Evolutionary conservation across 2,329 filamentous ascomycete genomes (phyloP).

Genomic region (Magnaporthiopsis poae): DNA sequence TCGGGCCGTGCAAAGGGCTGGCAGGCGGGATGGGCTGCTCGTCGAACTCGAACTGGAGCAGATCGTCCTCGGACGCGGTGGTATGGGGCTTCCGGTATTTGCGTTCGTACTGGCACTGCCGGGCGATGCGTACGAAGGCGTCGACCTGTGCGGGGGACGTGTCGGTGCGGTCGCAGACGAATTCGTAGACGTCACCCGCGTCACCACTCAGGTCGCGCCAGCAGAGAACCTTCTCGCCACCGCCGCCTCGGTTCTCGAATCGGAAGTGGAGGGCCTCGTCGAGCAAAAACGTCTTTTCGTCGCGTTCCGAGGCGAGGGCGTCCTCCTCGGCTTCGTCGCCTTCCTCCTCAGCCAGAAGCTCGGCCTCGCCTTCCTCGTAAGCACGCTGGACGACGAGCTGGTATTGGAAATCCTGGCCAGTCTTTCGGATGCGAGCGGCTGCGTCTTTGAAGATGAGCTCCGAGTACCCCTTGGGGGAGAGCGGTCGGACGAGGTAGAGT

Average conservation of each 20-base stretch:
- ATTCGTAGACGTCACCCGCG: constrained; percentile 90
- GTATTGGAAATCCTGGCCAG: constrained; percentile 91
- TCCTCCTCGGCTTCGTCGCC: constrained; percentile 71
- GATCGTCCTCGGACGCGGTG: constrained; percentile 69
- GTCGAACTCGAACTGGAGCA: constrained; percentile 72
- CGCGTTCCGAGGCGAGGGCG: constrained; percentile 67
- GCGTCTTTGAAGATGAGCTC: constrained; percentile 99
- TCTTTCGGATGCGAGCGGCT: constrained; percentile 80
- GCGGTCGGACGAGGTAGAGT: constrained; percentile 89
- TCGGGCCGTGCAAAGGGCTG: constrained; percentile 52
- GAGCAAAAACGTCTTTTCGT: constrained; percentile 96
- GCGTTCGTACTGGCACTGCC: constrained; percentile 94
- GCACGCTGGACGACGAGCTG: constrained; percentile 92
- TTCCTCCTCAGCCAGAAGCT: constrained; percentile 80
- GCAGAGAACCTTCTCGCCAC: constrained; percentile 75
- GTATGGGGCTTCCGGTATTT: constrained; percentile 77
- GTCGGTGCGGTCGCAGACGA: constrained; percentile 71
- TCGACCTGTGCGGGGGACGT: constrained; percentile 61
- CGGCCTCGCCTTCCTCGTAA: constrained; percentile 94
- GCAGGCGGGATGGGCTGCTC: constrained; percentile 55
- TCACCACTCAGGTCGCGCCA: constrained; percentile 95
- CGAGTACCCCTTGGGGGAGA: constrained; percentile 93
- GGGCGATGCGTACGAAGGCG: constrained; percentile 71
- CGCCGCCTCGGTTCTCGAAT: constrained; percentile 66
- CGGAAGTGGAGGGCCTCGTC: constrained; percentile 85